Percentiles rank a stretch among this genome's conserved stretches.
phyloP scores from a whole-genome alignment of 176 grass and related monocot species.

The Musa acuminata region DNA sequence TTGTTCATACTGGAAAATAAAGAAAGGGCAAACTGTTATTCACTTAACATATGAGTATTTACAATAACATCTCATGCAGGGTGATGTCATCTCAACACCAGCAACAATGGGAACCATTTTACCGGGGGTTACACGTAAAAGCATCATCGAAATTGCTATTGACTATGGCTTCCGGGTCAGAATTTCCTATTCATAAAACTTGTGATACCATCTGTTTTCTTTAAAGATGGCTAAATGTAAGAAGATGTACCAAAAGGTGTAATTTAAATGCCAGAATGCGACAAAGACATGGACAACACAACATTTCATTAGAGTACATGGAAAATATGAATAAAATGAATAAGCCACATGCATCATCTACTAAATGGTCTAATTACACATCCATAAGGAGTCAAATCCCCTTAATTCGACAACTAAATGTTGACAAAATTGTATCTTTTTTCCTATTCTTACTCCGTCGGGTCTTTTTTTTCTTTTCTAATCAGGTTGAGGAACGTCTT shows the following conservation, averaged over 20 bases:
- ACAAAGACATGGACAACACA: too few species aligned
- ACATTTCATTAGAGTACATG: background rate
- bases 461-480: background rate
- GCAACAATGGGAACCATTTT: slow-evolving; percentile 66
- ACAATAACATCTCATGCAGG: slow-evolving; percentile 12
- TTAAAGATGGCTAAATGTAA: background rate
- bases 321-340: background rate
- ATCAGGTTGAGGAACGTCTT: slow-evolving; percentile 60
- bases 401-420: too few species aligned
- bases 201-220: background rate
- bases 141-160: slow-evolving; percentile 67
- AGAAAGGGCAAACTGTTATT: too few species aligned
- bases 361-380: too few species aligned
- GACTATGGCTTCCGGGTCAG: slow-evolving; percentile 63
- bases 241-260: too few species aligned
- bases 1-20: too few species aligned
- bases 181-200: background rate
- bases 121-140: slow-evolving; percentile 77
- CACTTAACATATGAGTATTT: too few species aligned
- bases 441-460: too few species aligned
- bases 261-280: too few species aligned
- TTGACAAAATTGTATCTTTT: too few species aligned
- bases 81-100: slow-evolving; percentile 48
- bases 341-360: too few species aligned
- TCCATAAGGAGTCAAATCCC: too few species aligned